These are phyloP conservation scores for Tillandsia fasciculata DNA, from an alignment of 176 grass and related monocot species.

Conservation along the genomic window DNA sequence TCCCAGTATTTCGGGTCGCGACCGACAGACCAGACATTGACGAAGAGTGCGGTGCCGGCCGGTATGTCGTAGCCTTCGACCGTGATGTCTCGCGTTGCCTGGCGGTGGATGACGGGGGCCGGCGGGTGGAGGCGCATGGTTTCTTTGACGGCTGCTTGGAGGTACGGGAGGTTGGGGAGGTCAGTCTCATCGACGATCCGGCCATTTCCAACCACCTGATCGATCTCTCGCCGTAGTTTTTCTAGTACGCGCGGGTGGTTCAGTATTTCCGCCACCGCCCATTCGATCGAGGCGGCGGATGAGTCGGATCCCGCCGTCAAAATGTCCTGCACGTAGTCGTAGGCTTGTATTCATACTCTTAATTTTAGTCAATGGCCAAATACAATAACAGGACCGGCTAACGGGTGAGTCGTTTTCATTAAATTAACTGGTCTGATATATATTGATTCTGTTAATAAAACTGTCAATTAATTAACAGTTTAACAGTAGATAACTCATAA, in stretches of 20 bases:
- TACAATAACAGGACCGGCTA: too few relatives aligned
- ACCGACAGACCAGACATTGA: slow-evolving; percentile 53
- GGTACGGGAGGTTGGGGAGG: slow-evolving; percentile 33
- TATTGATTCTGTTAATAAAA: too few relatives aligned
- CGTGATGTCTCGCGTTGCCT: slow-evolving; percentile 28
- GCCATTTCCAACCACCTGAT: slow-evolving; percentile 24
- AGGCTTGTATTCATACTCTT: too few relatives aligned
- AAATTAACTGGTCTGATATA: too few relatives aligned
- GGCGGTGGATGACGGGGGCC: slow-evolving; percentile 25
- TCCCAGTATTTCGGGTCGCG: slow-evolving; percentile 36
- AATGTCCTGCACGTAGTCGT: slow-evolving; percentile 31
- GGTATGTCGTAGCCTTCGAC: slow-evolving; percentile 48
- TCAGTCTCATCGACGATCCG: slow-evolving; percentile 34
- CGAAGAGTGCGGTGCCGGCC: slow-evolving; percentile 25
- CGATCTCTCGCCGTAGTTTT: slow-evolving; percentile 30
- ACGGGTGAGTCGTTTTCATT: too few relatives aligned
- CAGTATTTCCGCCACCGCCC: slow-evolving; percentile 39
- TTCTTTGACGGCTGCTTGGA: slow-evolving; percentile 51
- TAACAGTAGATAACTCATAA: too few relatives aligned
- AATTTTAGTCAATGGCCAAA: too few relatives aligned
- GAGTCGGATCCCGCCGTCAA: slow-evolving; percentile 44
- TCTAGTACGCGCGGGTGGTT: slow-evolving; percentile 28
- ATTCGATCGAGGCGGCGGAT: slow-evolving; percentile 36
- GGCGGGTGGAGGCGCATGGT: slow-evolving; percentile 38
- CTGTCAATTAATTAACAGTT: too few relatives aligned